Evolutionary conservation across 2,329 filamentous ascomycete species (phyloP), one percentile per base, ranked within the genome.

Genomic region (Hypoxylon sp.): DNA sequence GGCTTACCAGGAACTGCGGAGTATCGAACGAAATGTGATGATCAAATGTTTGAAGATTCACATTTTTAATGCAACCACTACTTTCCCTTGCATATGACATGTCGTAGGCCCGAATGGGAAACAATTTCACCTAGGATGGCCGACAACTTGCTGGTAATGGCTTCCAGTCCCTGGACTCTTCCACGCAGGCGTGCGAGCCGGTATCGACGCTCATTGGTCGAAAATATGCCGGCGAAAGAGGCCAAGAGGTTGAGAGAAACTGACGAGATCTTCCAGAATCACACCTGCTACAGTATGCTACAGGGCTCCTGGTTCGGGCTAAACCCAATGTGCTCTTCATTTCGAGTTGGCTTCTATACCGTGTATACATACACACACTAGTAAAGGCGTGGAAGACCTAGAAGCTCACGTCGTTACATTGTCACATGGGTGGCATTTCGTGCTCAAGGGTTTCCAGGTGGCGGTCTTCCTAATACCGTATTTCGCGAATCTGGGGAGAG

Each of bases 91-190:
- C 37, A 62, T 62, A 55, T 55, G 58, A 65, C 67, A 64, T 54
- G 59, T 73, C 71, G 72, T 72, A 74, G 74, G 74, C 70, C 74
- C 73, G 74, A 75, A 74, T 75, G 61, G 69, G 71, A 70, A 71
- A 70, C 58, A 67, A 51, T 53, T 65, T 64, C 46, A 57, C 63
- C 66, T 58, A 55, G 61, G 68, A 44, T 65, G 61, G 53, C 62
- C 57, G 54, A 66, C 37, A 58, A 51, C 31, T 13, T 63, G 54
- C 62, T 61, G 33, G 55, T 31, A 29, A 53, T 24, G 53, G 17
- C 33, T 22, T 68, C 44, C 47, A 19, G 63, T 63, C 60, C 61
- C 69, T 57, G 66, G 61, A 61, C 52, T 47, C 57, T 55, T 71
- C 53, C 63, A 71, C 53, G 59, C 50, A 47, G 62, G 64, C 66